Percentiles rank a stretch among this genome's conserved stretches.
Evolutionary conservation across 495 filamentous ascomycete genomes (phyloP).

Genomic region (Neurospora sp.): DNA sequence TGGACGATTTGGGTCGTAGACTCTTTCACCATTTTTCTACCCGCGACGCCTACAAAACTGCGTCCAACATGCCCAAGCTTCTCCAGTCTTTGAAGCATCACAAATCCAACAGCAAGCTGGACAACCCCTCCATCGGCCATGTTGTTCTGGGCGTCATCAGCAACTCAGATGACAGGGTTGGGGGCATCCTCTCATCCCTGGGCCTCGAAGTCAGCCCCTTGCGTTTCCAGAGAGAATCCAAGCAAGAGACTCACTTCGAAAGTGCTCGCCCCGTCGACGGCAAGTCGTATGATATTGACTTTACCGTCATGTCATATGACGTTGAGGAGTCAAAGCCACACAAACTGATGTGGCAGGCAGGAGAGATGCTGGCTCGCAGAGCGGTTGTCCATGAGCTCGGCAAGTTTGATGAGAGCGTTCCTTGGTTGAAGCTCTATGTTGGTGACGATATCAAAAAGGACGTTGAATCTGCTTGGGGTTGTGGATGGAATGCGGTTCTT

Average conservation of each 20-base stretch:
- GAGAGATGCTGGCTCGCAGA: slow-evolving; percentile 31
- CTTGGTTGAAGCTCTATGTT: slow-evolving; percentile 49
- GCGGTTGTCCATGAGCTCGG: neutral
- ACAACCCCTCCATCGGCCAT: slow-evolving; percentile 10
- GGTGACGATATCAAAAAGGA: slow-evolving; percentile 61
- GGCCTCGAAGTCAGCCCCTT: slow-evolving; percentile 44
- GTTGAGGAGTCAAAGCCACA: slow-evolving; percentile 61
- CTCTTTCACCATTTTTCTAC: slow-evolving; percentile 54
- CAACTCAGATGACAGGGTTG: slow-evolving; percentile 68
- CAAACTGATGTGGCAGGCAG: slow-evolving; percentile 51
- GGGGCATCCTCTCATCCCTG: slow-evolving; percentile 48
- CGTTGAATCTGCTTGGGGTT: slow-evolving; percentile 44
- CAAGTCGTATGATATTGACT: slow-evolving; percentile 43
- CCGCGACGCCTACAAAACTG: slow-evolving; percentile 49
- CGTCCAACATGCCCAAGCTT: slow-evolving; percentile 42
- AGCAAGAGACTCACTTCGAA: neutral
- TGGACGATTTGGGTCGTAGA: slow-evolving; percentile 38
- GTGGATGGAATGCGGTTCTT: slow-evolving; percentile 54
- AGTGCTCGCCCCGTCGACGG: neutral
- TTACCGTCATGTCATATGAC: slow-evolving; percentile 65
- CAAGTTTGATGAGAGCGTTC: neutral
- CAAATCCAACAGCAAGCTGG: neutral
- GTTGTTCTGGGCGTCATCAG: slow-evolving; percentile 58
- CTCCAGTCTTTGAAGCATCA: slow-evolving; percentile 34
- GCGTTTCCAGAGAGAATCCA: slow-evolving; percentile 4